These are phyloP conservation scores for Calonectria hongkongensis DNA, from an alignment of 2,329 filamentous ascomycete species.

Conservation along the genomic window DNA sequence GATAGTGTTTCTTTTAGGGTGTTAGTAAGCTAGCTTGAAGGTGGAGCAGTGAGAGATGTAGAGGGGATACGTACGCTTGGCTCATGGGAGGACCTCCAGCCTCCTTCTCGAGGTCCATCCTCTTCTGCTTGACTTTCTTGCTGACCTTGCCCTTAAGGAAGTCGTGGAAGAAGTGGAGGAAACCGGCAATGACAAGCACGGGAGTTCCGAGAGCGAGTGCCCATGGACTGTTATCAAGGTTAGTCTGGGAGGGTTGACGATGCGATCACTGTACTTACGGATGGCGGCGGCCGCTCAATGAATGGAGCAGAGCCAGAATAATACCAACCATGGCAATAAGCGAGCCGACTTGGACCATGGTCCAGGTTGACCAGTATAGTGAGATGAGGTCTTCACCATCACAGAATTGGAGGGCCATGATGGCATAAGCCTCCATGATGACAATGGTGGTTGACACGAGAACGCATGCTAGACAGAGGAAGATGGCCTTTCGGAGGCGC, in stretches of 20 bases:
- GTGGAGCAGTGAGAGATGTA: slow-evolving; percentile 24
- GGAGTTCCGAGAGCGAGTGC: slow-evolving; percentile 76
- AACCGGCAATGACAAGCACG: slow-evolving; percentile 74
- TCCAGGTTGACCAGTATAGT: slow-evolving; percentile 78
- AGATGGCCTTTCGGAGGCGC: slow-evolving; percentile 65
- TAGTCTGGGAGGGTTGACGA: not conserved
- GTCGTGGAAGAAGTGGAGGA: slow-evolving; percentile 69
- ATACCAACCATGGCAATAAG: slow-evolving; percentile 76
- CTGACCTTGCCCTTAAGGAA: slow-evolving; percentile 61
- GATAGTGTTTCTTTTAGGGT: slow-evolving; percentile 60
- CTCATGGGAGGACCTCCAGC: slow-evolving; percentile 62
- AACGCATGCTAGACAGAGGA: slow-evolving; percentile 66
- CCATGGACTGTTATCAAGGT: slow-evolving; percentile 66
- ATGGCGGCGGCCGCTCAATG: slow-evolving; percentile 69
- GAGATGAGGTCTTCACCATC: slow-evolving; percentile 76
- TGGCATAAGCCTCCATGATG: slow-evolving; percentile 72
- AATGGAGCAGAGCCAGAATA: slow-evolving; percentile 71
- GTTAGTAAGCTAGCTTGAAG: slow-evolving; percentile 37
- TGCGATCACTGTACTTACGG: slow-evolving; percentile 63
- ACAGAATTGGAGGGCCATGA: slow-evolving; percentile 75
- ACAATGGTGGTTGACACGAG: slow-evolving; percentile 65
- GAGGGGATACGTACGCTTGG: slow-evolving; percentile 62
- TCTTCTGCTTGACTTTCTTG: slow-evolving; percentile 53
- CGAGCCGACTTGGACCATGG: slow-evolving; percentile 75
- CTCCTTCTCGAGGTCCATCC: slow-evolving; percentile 50